Evolutionary conservation across 2,329 filamentous ascomycete species (phyloP).

Genomic region (Fusarium tanahbumbuense): DNA sequence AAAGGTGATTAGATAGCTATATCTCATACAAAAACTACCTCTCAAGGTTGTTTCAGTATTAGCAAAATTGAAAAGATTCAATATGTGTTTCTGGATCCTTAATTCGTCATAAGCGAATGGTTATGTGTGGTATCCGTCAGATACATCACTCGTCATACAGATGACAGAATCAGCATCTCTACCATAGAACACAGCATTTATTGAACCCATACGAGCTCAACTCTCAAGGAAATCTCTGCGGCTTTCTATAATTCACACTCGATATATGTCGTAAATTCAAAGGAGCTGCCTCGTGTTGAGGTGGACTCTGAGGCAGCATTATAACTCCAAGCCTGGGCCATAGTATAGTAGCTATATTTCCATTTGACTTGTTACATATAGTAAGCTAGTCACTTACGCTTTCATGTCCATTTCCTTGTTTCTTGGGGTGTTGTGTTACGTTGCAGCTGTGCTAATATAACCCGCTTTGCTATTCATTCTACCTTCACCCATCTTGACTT

Average conservation of each 20-base stretch:
- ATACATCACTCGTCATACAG: background rate
- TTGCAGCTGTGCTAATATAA: too few species aligned
- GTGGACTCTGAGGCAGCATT: too few species aligned
- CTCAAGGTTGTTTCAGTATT: background rate
- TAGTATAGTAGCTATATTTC: too few species aligned
- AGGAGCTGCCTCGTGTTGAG: too few species aligned
- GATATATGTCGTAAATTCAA: conserved; percentile 16
- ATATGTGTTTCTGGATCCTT: background rate
- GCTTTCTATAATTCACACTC: background rate
- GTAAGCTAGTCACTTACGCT: too few species aligned
- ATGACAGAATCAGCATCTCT: background rate
- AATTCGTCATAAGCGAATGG: background rate
- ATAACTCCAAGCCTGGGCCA: too few species aligned
- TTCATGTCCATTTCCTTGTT: too few species aligned
- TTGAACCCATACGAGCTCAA: rapidly evolving
- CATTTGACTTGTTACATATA: too few species aligned
- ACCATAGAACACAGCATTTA: rapidly evolving
- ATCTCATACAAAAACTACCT: background rate
- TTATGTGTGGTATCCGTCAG: background rate
- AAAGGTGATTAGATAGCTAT: background rate
- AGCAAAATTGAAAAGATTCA: background rate
- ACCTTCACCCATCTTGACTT: too few species aligned
- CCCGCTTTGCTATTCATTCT: too few species aligned
- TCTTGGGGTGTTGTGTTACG: too few species aligned
- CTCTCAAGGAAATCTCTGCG: rapidly evolving